Evolutionary conservation across 2,329 filamentous ascomycete genomes (phyloP).

Genomic region (Penicillium janthinellum): DNA sequence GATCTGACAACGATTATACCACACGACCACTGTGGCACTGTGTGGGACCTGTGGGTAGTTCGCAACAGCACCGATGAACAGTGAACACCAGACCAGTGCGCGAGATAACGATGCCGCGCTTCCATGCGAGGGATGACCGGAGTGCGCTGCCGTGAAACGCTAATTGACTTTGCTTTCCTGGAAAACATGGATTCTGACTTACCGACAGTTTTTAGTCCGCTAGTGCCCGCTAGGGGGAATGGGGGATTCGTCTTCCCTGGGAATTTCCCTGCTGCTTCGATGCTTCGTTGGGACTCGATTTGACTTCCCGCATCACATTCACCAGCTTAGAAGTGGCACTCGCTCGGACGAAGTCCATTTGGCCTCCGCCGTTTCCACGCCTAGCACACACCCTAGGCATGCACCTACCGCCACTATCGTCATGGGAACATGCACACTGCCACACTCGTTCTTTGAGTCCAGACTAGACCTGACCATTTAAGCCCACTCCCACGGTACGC

Average conservation of each 20-base stretch:
- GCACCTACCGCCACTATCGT: neutral
- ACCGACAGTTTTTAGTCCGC: neutral
- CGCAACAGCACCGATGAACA: neutral
- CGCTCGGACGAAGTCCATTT: neutral
- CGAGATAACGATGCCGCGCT: neutral
- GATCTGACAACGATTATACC: slow-evolving; percentile 6
- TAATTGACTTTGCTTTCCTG: slow-evolving; percentile 17
- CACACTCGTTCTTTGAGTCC: neutral
- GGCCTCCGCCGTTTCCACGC: slow-evolving; percentile 4
- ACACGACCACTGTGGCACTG: neutral
- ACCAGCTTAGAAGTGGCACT: neutral
- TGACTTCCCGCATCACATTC: neutral
- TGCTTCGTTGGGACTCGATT: neutral
- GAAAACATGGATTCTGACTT: slow-evolving; percentile 13
- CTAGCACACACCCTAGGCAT: neutral
- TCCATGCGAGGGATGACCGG: slow-evolving; percentile 15
- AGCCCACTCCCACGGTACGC: slow-evolving; percentile 8
- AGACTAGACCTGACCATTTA: neutral
- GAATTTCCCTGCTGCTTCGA: neutral
- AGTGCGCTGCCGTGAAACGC: slow-evolving; percentile 16
- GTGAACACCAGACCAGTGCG: neutral
- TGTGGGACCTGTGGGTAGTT: too few species aligned
- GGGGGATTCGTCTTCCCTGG: neutral
- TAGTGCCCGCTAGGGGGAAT: neutral
- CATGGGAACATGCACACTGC: neutral